Percentiles rank a stretch among this genome's conserved stretches.
These are phyloP conservation scores for Penicillium salamii DNA, from an alignment of 495 filamentous ascomycete species.

Conservation along the genomic window DNA sequence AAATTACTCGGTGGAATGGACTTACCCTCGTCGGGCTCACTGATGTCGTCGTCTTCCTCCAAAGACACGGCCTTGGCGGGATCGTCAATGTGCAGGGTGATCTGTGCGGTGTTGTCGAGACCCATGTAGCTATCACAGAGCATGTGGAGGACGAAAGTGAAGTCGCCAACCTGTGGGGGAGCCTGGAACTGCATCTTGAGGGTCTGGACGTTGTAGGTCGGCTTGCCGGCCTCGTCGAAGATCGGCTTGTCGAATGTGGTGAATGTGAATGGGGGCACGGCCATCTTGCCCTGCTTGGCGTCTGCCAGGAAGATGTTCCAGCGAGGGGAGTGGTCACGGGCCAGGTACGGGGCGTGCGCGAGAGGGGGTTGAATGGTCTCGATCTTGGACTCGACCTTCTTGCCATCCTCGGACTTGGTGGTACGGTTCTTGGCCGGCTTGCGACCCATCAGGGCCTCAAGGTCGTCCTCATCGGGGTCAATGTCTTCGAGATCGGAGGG, in stretches of 20 bases:
- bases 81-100: conserved; percentile 87
- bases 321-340: conserved; percentile 80
- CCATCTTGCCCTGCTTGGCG: conserved; percentile 88
- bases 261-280: conserved; percentile 91
- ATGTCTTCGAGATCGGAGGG: conserved; percentile 81
- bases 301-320: conserved; percentile 96
- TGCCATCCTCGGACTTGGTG: conserved; percentile 56
- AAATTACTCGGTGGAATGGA: conserved; percentile 9
- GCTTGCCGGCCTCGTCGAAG: conserved; percentile 67
- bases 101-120: conserved; percentile 84
- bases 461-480: conserved; percentile 88
- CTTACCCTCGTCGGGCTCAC: conserved; percentile 95
- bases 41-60: conserved; percentile 82
- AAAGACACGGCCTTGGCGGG: conserved; percentile 77
- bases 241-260: conserved; percentile 84
- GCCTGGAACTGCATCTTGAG: conserved; percentile 97
- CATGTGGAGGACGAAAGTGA: conserved; percentile 87
- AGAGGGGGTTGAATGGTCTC: conserved; percentile 76
- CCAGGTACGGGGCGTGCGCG: conserved; percentile 83
- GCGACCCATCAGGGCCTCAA: conserved; percentile 82
- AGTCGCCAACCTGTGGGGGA: conserved; percentile 86
- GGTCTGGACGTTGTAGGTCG: conserved; percentile 90
- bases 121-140: conserved; percentile 93
- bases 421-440: conserved; percentile 58
- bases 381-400: conserved; percentile 41